Evolutionary conservation across 2,329 filamentous ascomycete genomes (phyloP), one percentile per base, ranked within the genome.

Genomic region (Colletotrichum siamense): DNA sequence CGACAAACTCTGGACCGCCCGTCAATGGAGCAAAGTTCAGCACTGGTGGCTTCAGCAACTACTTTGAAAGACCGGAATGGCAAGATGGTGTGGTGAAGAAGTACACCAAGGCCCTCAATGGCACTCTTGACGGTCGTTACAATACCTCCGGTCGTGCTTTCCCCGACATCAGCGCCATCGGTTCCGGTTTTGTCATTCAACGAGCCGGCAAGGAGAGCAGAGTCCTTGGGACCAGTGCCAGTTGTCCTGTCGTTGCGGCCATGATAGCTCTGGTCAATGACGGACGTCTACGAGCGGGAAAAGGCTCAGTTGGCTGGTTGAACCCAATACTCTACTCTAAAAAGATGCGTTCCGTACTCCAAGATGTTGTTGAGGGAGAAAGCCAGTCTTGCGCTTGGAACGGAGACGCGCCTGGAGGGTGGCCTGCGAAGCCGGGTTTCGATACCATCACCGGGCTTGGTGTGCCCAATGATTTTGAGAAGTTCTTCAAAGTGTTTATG

Each of bases 231-330:
- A 90, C 89, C 15, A 89, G 88, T 70, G 90, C 90, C 2, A 89
- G 88, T 49, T 87, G 90, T 6, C 91, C 91, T 1, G 86, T 91
- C 0, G 82, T 92, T 24, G 90, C 90, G 6, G 84, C 89, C 28
- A 87, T 92, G 81, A 82, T 92, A 64, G 88, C 89, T 5, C 82
- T 91, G 6, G 85, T 91, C 71, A 91, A 92, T 75, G 90, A 91
- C 72, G 87, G 86, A 70, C 82, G 90, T n/a, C 80, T 91, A 63
- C 83, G 87, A 4, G 82, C 81, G 3, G 88, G 89, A 6, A 90
- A 89, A 85, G 80, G 82, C 8, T 82, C 86, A 2, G 81, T 92
- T 10, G 91, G 91, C 0, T 92, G 89, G 84, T 82, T 92, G 44
- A 92, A 92, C 78, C 85, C 87, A 32, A 78, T 81, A 55, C 81